Conservation (phyloP, 768 basidiomycete species). For the Dacryopinax primogenitus region DNA sequence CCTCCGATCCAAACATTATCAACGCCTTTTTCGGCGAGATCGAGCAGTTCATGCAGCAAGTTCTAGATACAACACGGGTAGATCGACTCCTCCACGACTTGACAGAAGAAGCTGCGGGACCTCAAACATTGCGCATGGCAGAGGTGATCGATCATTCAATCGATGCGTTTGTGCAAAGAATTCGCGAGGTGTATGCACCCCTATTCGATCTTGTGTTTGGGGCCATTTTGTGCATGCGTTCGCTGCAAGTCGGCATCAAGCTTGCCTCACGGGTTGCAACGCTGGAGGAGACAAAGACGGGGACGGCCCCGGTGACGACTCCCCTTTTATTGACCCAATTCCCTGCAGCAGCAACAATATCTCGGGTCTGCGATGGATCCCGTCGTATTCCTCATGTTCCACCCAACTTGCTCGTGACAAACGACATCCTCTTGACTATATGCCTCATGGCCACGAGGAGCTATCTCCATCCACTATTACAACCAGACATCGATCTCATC, state of each 20-base stretch:
- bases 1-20: conserved; percentile 21
- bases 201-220: background rate
- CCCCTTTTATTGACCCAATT: background rate
- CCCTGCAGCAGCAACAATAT: background rate
- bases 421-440: background rate
- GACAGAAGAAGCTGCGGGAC: conserved; percentile 9
- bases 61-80: conserved; percentile 41
- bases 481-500: background rate
- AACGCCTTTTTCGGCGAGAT: conserved; percentile 37
- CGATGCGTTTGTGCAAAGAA: conserved; percentile 58
- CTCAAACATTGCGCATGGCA: conserved; percentile 38
- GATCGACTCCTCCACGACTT: conserved; percentile 33
- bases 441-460: background rate
- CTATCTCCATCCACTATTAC: background rate
- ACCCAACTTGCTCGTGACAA: background rate
- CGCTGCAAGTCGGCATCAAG: background rate
- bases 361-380: too few relatives aligned
- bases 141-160: conserved; percentile 66
- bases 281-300: background rate
- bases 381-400: background rate
- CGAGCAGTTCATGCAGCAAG: conserved; percentile 53
- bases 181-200: conserved; percentile 26
- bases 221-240: background rate
- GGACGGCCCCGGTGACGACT: too few relatives aligned
- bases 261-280: background rate